Evolutionary conservation across 331 rosid genomes (phyloP).

Genomic region (Rosa hybrid): DNA sequence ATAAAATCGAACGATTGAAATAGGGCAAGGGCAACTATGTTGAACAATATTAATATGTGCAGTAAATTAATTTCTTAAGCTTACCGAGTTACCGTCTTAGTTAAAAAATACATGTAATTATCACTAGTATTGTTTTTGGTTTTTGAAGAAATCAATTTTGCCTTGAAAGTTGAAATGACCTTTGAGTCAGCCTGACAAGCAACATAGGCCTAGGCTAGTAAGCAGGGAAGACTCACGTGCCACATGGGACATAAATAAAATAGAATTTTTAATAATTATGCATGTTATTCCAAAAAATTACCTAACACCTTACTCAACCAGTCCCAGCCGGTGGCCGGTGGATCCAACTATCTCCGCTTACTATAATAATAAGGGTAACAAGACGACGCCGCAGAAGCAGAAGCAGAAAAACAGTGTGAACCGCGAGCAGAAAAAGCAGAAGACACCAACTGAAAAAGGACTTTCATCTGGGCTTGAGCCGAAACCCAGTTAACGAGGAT

Average conservation of each 20-base stretch:
- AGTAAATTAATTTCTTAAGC: no score
- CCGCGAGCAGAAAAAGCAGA: slow-evolving; percentile 22
- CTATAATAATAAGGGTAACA: background rate
- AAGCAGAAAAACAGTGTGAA: slow-evolving; percentile 3
- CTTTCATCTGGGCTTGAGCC: background rate
- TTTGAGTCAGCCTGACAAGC: background rate
- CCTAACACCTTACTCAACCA: background rate
- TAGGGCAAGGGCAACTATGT: no score
- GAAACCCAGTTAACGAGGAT: slow-evolving; percentile 1
- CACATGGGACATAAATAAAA: slow-evolving; percentile 23
- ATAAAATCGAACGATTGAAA: no score
- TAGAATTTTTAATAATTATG: background rate
- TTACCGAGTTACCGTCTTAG: no score
- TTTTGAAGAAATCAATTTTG: background rate
- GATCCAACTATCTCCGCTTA: background rate
- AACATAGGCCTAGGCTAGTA: slow-evolving; percentile 16
- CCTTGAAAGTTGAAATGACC: background rate
- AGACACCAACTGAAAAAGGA: background rate
- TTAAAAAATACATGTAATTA: no score
- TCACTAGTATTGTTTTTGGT: background rate
- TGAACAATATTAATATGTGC: no score
- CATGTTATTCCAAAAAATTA: slow-evolving; percentile 2
- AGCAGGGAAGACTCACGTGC: slow-evolving; percentile 28
- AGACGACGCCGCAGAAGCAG: background rate
- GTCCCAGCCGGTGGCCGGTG: background rate